These are phyloP conservation scores for Pisolithus microcarpus DNA, from an alignment of 768 basidiomycete genomes.

Conservation along the genomic window DNA sequence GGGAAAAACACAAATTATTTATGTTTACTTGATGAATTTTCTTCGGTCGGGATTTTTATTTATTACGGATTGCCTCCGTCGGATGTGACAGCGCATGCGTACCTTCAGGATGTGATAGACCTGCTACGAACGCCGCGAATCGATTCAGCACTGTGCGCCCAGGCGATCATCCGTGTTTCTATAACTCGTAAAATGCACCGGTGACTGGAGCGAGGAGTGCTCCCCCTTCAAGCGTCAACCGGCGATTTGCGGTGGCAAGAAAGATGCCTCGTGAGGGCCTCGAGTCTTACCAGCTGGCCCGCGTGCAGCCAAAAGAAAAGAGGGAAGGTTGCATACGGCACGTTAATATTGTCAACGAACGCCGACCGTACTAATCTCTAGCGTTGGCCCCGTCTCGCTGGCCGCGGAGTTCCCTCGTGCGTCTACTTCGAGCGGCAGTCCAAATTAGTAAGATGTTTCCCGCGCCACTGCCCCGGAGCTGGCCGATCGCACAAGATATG, in stretches of 20 bases:
- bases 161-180: too few species aligned
- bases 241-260: conserved; percentile 25
- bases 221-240: conserved; percentile 10
- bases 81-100: conserved; percentile 10
- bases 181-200: too few species aligned
- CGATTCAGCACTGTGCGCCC: too few species aligned
- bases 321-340: conserved; percentile 1
- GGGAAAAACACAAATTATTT: conserved; percentile 23
- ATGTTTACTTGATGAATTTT: conserved; percentile 22
- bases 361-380: not conserved
- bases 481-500: not conserved
- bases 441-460: conserved; percentile 17
- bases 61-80: conserved; percentile 9
- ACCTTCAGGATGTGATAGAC: not conserved
- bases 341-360: not conserved
- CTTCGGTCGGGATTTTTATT: too few species aligned
- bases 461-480: conserved; percentile 8
- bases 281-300: not conserved
- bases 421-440: conserved; percentile 27
- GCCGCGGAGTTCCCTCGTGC: conserved; percentile 24
- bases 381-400: not conserved
- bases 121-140: not conserved
- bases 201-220: too few species aligned
- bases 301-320: conserved; percentile 1
- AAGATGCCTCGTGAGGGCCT: conserved; percentile 14